Base-by-base conservation (phyloP, 108 stramenopile species). In the Skeletonema costatum region DNA sequence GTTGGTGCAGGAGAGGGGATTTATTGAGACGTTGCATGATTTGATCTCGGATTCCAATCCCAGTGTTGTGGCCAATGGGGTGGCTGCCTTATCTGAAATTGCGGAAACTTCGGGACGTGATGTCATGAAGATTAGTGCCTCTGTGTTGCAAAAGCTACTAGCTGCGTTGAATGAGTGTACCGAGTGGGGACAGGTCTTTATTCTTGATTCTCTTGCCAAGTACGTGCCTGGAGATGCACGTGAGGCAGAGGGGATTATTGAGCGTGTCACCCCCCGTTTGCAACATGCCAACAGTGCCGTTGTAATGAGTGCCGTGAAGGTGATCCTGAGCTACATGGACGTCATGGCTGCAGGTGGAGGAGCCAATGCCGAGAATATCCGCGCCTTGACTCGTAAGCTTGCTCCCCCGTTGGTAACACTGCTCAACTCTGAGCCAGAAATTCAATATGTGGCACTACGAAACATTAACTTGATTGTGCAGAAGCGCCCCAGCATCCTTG, bases 381-480 rank as follows among this genome's bases (percentile, higher is more conserved):
- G 92, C 12, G 86, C 90, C 29, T 74, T 96, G 50, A 93, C 92
- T 13, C 83, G 96, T 64, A 99, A 99, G 84, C 87, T 99, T 44
- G 97, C 98, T 10, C 98, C 99, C n/a, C 99, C 99, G 17, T 86
- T 99, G 65, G 99, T 99, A 30, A 99, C 99, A 4, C 81, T 99
- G 16, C 83, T 98, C 30, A 99, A 99, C 83, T 87, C 91, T 39
- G 97, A 98, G 81, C 98, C 98, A 7, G 99, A 99, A 85, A 98
- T 98, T 65, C 98, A 99, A 86, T 99, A 99, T 71, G 98, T 99
- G 31, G 99, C 99, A 16, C 77, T 99, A 56, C 84, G 99, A 38
- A 99, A 99, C 89, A 99, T 99, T 76, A 99, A 98, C 82, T 83
- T 99, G 31, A 98, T 99, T 81, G 99, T 99, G 50, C 98, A 98